Evolutionary conservation across 257 asterid genomes (phyloP), one percentile per base, ranked within the genome.

Genomic region (Solanum lignicaule): DNA sequence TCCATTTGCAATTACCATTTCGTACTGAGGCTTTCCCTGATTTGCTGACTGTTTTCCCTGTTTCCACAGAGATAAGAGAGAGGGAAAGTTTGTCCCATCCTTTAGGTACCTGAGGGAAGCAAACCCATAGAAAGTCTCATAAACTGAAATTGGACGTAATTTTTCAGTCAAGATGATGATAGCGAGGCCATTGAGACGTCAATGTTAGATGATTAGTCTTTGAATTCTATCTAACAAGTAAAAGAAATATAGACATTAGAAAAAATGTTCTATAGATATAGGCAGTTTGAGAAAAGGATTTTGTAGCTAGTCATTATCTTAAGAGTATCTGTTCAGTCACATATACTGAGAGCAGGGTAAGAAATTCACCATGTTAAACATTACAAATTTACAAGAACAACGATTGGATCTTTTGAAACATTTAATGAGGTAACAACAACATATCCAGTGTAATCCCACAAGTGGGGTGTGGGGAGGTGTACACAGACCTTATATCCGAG

Each of bases 1-100:
- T 86, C 95, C 94, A 91, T 31, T 41, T 81, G 86, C 95, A 92
- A 74, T 65, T 87, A 46, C 95, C 93, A 48, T 89, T 89, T 81
- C 90, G 90, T 23, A 89, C 93, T 9, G 85, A 11, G 46, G 84
- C 88, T 81, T 90, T 92, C 36, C 90, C 91, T 2, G 93, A 86
- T 83, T 90, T 91, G 31, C 90, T 89, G 4, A 87, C 87, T 9
- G 87, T 81, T 69, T 91, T 90, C 32, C 91, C 93, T 65, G 93
- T 87, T 87, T 91, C 93, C 36, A 86, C 65, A 72, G 92, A 90
- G 85, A 89, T 32, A 41, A 91, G 86, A 79, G 93, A 91, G 32
- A 92, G 32, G 66, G 76, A 87, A 62, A 92, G 88, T 86, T 88
- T 90, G 90, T 92, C 93, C 95, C 94, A 92, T 69, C 94, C 95